Conservation (phyloP, 2,329 filamentous ascomycete genomes). For the Cercospora janseana region DNA sequence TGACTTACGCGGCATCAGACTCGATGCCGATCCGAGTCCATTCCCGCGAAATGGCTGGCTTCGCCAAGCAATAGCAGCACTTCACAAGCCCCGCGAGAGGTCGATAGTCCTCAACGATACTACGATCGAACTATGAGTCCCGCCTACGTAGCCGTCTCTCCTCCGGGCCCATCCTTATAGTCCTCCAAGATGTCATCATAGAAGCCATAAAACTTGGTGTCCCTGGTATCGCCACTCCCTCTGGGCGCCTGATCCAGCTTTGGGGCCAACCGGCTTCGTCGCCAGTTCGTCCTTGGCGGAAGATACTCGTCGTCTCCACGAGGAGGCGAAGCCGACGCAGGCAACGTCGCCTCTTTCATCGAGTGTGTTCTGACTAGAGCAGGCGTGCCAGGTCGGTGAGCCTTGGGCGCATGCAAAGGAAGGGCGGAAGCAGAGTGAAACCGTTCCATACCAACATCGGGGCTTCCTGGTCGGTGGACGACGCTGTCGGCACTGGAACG, state of each 20-base stretch:
- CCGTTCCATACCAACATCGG: constrained; percentile 12
- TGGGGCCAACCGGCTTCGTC: constrained; percentile 12
- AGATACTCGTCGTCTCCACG: constrained; percentile 17
- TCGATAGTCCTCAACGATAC: neutral
- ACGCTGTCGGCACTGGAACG: neutral
- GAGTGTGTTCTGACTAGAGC: constrained; percentile 12
- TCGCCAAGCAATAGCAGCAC: too few species aligned
- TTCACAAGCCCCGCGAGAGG: neutral
- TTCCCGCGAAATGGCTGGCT: too few species aligned
- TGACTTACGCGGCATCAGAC: too few species aligned
- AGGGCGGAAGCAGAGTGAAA: neutral
- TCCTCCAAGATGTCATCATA: constrained; percentile 27
- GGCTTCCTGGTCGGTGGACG: constrained; percentile 3
- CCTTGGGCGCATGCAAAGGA: constrained; percentile 8
- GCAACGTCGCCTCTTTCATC: neutral
- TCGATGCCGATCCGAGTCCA: too few species aligned
- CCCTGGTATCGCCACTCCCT: constrained; percentile 12
- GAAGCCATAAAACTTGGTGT: constrained; percentile 30
- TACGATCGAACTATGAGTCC: too few species aligned
- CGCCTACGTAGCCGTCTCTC: neutral
- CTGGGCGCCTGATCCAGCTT: neutral
- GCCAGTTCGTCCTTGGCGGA: constrained; percentile 17
- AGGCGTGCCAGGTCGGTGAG: constrained; percentile 12
- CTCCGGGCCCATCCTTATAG: constrained; percentile 13
- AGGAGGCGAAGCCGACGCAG: neutral